phyloP scores from a whole-genome alignment of 768 basidiomycete genomes.

The Amanita brunnescens region DNA sequence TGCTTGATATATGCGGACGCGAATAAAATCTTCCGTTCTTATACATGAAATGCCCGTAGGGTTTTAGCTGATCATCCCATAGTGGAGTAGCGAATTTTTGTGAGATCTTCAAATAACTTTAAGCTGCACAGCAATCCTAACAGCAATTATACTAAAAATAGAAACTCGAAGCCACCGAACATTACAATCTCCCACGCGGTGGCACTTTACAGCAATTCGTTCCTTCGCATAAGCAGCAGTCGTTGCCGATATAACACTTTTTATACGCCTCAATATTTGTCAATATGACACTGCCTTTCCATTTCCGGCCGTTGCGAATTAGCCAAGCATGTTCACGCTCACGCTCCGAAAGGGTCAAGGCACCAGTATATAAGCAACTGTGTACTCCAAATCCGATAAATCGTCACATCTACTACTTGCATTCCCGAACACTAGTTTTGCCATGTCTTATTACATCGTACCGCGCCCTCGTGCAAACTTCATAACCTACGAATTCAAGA shows the following conservation, averaged over 20 bases:
- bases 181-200: background rate
- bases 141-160: slow-evolving; percentile 2
- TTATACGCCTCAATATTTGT: background rate
- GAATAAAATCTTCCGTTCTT: background rate
- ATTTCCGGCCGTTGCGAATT: background rate
- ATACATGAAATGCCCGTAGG: too few species aligned
- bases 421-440: background rate
- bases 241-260: background rate
- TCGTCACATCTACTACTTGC: background rate
- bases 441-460: slow-evolving; percentile 5
- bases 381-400: background rate
- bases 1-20: background rate
- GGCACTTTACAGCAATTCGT: background rate
- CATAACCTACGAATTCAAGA: slow-evolving; percentile 38
- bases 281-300: background rate
- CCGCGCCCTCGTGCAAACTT: slow-evolving; percentile 28
- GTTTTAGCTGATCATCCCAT: too few species aligned
- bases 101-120: background rate
- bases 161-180: background rate
- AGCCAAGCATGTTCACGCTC: background rate
- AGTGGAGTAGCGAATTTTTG: too few species aligned
- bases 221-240: background rate
- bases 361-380: background rate
- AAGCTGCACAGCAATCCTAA: background rate
- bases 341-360: background rate